Base-by-base conservation (phyloP, 2,329 filamentous ascomycete genomes). In the Sporothrix globosa region DNA sequence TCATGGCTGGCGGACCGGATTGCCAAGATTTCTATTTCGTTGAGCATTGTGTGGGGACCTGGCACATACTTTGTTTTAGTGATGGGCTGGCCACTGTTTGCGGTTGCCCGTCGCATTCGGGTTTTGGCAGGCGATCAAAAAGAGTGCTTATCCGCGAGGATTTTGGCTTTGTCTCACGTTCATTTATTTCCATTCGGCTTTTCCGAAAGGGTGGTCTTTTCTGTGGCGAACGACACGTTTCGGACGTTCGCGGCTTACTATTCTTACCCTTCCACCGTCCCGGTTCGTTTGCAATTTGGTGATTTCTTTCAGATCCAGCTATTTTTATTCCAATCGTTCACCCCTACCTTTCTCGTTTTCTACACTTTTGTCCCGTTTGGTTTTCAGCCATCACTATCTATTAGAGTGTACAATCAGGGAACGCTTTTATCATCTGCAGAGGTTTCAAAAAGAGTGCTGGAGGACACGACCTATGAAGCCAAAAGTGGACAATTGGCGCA, bases 401-500 rank as follows among this genome's bases (percentile, higher is more conserved):
- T 41, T 19, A 27, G 21, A 9, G 7, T 21, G 7, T n/a, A 17
- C 44, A 61, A 61, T 46, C 39, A 61, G n/a, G 58, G 58, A 61
- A 44, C 19, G 6, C 4, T 24, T 39, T 61, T 44, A 11, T 11
- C 39, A 24, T 61, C 41, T 39, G 24, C 58, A 46, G n/a, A 46
- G 13, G 13, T 27, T 24, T 24, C 13, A 24, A 1, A 6, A 46
- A 63, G 41, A 63, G 21, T n/a, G 24, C 39, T 34, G n/a, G 10
- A 17, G 19, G 41, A 41, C 24, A 58, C 1, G 34, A 44, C 14
- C 34, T 24, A 44, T 61, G 10, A 61, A 41, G 56, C 56, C 24
- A 34, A 44, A 41, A 61, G 56, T 61, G 34, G 56, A 61, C 34
- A 34, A 61, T 63, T 61, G 58, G 58, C 58, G 58, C 34, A n/a